phyloP scores from a whole-genome alignment of 1,284 basidiomycete genomes.

The Fomes fomentarius region DNA sequence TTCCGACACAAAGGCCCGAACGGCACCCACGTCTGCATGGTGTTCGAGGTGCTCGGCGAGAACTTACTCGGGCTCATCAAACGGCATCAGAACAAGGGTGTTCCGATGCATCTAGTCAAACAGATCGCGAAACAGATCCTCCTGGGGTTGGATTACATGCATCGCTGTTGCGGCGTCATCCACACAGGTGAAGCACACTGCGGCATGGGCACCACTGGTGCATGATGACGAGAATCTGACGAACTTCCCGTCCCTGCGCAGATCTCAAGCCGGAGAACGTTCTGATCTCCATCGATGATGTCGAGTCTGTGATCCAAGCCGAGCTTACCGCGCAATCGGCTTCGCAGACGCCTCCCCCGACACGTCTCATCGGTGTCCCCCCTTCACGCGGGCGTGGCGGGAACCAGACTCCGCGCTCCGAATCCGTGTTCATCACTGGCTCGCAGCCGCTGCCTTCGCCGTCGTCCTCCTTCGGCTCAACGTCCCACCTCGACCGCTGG shows the following conservation, averaged over 20 bases:
- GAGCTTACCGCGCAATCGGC: slow-evolving; percentile 70
- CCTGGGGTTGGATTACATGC: slow-evolving; percentile 97
- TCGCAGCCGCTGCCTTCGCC: slow-evolving; percentile 91
- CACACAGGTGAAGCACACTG: slow-evolving; percentile 85
- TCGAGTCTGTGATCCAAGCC: slow-evolving; percentile 90
- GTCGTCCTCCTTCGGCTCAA: slow-evolving; percentile 71
- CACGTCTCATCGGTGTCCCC: slow-evolving; percentile 91
- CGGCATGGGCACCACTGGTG: too few species aligned
- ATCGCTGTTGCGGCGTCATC: slow-evolving; percentile 94
- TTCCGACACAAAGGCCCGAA: slow-evolving; percentile 97
- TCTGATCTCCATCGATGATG: slow-evolving; percentile 96
- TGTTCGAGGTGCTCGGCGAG: slow-evolving; percentile 98
- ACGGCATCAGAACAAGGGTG: slow-evolving; percentile 92
- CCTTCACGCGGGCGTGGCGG: slow-evolving; percentile 95
- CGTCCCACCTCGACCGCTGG: slow-evolving; percentile 88
- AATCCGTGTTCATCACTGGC: slow-evolving; percentile 90
- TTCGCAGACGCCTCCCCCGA: slow-evolving; percentile 55
- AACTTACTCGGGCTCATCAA: slow-evolving; percentile 98
- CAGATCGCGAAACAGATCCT: slow-evolving; percentile 98
- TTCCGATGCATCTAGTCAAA: slow-evolving; percentile 91
- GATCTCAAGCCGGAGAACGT: slow-evolving; percentile 99
- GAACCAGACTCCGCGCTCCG: slow-evolving; percentile 93
- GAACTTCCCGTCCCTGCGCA: slow-evolving; percentile 24
- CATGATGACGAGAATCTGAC: too few species aligned
- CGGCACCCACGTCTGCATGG: slow-evolving; percentile 99